phyloP scores from a whole-genome alignment of 2,329 filamentous ascomycete species.

The Lojkania enalia region DNA sequence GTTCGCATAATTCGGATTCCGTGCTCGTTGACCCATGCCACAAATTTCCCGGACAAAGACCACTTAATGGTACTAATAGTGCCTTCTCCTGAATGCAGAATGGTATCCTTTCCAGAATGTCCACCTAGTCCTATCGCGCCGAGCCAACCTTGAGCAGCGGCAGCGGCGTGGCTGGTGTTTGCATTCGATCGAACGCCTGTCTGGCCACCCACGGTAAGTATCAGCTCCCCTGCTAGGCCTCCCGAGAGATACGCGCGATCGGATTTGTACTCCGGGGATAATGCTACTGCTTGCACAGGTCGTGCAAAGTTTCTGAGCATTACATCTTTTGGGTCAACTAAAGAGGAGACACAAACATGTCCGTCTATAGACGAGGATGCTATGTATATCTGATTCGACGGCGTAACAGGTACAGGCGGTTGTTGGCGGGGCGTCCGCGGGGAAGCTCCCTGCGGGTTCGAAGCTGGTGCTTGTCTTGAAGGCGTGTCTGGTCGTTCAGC shows the following conservation, averaged over 20 bases:
- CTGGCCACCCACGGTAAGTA: slow-evolving; percentile 81
- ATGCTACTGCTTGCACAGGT: slow-evolving; percentile 85
- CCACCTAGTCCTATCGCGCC: slow-evolving; percentile 80
- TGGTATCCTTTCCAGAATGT: slow-evolving; percentile 79
- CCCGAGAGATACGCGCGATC: slow-evolving; percentile 90
- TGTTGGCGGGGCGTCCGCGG: slow-evolving; percentile 61
- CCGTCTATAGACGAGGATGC: slow-evolving; percentile 94
- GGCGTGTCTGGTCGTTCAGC: slow-evolving; percentile 45
- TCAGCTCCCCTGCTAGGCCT: slow-evolving; percentile 82
- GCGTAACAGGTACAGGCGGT: slow-evolving; percentile 67
- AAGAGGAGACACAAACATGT: slow-evolving; percentile 87
- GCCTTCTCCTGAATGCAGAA: slow-evolving; percentile 90
- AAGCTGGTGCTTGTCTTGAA: slow-evolving; percentile 37
- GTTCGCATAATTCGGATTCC: slow-evolving; percentile 98
- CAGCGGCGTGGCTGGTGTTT: slow-evolving; percentile 83
- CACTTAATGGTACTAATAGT: slow-evolving; percentile 90
- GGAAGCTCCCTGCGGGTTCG: slow-evolving; percentile 48
- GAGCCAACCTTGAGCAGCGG: slow-evolving; percentile 86
- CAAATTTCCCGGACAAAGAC: slow-evolving; percentile 89
- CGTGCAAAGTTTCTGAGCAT: slow-evolving; percentile 90
- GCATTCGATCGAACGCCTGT: slow-evolving; percentile 79
- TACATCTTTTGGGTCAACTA: slow-evolving; percentile 87
- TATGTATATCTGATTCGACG: slow-evolving; percentile 90
- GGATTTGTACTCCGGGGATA: slow-evolving; percentile 93
- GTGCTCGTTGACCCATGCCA: slow-evolving; percentile 94